Evolutionary conservation across 2,329 filamentous ascomycete species (phyloP), one percentile per base, ranked within the genome.

Genomic region (Leptosphaerulina australis): DNA sequence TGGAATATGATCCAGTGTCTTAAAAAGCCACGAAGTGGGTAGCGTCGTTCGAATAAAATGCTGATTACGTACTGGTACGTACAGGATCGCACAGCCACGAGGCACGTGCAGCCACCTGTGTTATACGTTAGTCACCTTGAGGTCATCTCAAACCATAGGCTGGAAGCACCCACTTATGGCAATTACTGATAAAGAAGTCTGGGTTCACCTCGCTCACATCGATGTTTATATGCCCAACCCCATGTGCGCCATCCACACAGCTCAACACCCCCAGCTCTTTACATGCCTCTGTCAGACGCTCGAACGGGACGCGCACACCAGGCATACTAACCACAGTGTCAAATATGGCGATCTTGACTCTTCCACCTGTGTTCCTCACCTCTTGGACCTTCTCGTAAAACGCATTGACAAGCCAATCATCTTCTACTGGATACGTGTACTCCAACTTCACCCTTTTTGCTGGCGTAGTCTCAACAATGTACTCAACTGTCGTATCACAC

Each of bases 171-270:
- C 41, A 69, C 65, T 70, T 71, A 44, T 70, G 68, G 18, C 86
- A 90, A 70, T 97, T 97, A 46, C 81, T 87, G 11, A 93, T 82
- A 66, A 95, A 90, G 75, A 96, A 97, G 71, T 97, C 92, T 0
- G 91, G 86, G 55, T 91, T 83, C 2, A 91, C 75, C 3, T 74
- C 70, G 0, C 68, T 57, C 11, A 97, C 74, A 70, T 95, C 83
- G 6, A 97, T 71, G 1, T 81, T 78, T 6, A 96, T 80, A 72
- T 94, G 88, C 2, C 93, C 93, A 18, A 96, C 76, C 1, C 88
- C 87, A 72, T 97, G 93, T 0, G 93, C 93, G 12, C 84, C 92
- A 68, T 97, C 93, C 28, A 97, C 78, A 15, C 90, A 76, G 61
- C 87, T 91, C 44, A 93, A 67, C 3, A 97, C 76, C 0, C 82